These are phyloP conservation scores for Trichoderma polysporum DNA, from an alignment of 2,329 filamentous ascomycete genomes.

Conservation along the genomic window DNA sequence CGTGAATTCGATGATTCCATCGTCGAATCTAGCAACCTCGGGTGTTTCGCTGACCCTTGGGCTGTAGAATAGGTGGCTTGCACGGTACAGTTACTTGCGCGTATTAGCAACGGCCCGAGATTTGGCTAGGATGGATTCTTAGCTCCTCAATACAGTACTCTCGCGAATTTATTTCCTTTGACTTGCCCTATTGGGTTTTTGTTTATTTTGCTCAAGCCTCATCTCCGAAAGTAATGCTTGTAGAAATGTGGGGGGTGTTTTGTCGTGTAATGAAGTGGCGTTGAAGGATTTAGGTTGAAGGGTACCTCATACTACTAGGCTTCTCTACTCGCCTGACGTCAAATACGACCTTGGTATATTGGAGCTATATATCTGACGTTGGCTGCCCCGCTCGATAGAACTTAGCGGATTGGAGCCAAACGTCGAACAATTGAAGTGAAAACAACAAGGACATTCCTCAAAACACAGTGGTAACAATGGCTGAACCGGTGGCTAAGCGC, in stretches of 20 bases:
- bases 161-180: background rate
- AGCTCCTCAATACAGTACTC: too few species aligned
- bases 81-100: background rate
- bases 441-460: background rate
- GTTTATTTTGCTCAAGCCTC: background rate
- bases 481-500: slow-evolving; percentile 22
- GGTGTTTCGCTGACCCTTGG: background rate
- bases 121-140: too few species aligned
- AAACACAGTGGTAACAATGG: background rate
- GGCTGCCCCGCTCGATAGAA: background rate
- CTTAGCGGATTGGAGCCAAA: background rate
- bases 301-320: background rate
- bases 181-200: background rate
- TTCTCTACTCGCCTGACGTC: background rate
- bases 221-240: background rate
- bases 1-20: background rate
- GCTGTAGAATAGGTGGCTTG: background rate
- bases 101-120: background rate
- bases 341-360: background rate
- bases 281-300: background rate
- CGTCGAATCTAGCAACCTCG: background rate
- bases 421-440: background rate
- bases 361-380: slow-evolving; percentile 1
- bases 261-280: background rate
- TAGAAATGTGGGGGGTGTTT: background rate